Base-by-base conservation (phyloP, 768 basidiomycete species). In the Termitomyces sp. region DNA sequence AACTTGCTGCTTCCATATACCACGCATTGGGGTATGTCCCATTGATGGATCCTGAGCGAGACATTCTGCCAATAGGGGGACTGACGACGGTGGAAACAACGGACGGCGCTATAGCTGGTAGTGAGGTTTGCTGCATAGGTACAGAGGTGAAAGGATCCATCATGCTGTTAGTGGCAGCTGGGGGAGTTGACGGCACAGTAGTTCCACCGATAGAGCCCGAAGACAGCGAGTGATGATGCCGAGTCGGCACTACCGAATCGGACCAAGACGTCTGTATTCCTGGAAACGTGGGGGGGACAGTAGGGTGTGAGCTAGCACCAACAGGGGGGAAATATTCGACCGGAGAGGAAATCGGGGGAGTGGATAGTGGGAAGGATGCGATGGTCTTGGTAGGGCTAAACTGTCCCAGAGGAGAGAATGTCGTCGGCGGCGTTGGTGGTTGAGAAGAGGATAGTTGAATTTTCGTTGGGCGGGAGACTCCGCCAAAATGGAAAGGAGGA, bases 41-140 rank as follows among this genome's bases (percentile, higher is more conserved):
- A 49, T 75, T 81, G 58, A 85, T 75, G 24, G 84, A 85, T 54
- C 82, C 79, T 27, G 84, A 84, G 47, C 83, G 78, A 44, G 81
- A 81, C 74, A 85, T 78, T 58, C 83, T 74, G 34, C 84, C 83
- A 55, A 83, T 73, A 22, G 76, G 70, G 20, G 72, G 69, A 56
- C 71, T 71, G 31, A 76, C 70, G 1, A 69, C 58, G 31, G 65
- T 54, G 13, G 60, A 47, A 45, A 62, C 56, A 51, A 58, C 49
- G 13, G 65, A 31, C 13, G 63, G 27, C 11, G 63, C 22, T 37
- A 58, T 63, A 47, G 59, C 56, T 34, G 60, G 52, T 47, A 47
- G 65, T 37, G 60, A 64, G 49, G 65, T 63, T 65, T 60, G 73
- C 58, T 60, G 67, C 54, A 58, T 53, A 6, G 68, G 55, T 30